Evolutionary conservation across 2,329 filamentous ascomycete genomes (phyloP), one percentile per base, ranked within the genome.

Genomic region (Ophiostoma novo-ulmi): DNA sequence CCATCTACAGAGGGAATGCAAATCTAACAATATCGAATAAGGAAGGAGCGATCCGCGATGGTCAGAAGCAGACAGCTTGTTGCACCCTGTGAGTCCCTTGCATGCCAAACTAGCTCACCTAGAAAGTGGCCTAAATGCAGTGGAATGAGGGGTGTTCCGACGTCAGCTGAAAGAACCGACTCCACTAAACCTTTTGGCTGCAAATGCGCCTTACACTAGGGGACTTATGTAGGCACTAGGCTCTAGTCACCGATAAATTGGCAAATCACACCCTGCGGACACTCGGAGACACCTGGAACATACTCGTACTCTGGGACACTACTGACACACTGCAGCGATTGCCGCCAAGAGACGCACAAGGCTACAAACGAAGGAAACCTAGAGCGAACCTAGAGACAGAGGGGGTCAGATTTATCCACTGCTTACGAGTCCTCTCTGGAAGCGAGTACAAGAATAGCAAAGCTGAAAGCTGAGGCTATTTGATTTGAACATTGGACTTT

Each of bases 391-490:
- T 26, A 13, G 31, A 31, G 31, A 31, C 31, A 31, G 52, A 26
- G 52, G 22, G 52, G 52, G 22, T 58, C n/a, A 35, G 58, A 58
- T 63, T 61, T 69, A 65, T 36, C 63, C 63, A 65, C 63, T 38
- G 35, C 63, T 65, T 65, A 65, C 63, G 63, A 65, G 63, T 61
- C 31, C 36, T 41, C 58, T 14, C 26, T 17, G 22, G 55, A 61
- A 63, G 52, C 52, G 52, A 58, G 52, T 48, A 48, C 5, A n/a
- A 48, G 5, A 48, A 48, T 7, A 48, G 44, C 44, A 58, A n/a
- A 26, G n/a, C 22, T 58, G 58, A 63, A 35, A 63, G 58, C 26
- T 63, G 13, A 36, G 14, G 22, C 58, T 63, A 20, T 58, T 66
- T 8, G 52, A 13, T 26, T 58, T 22, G 7, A 58, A 22, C 22